Evolutionary conservation across 345 rosid genomes (phyloP), one percentile per base, ranked within the genome.

Genomic region (Pseudoturritis turrita): DNA sequence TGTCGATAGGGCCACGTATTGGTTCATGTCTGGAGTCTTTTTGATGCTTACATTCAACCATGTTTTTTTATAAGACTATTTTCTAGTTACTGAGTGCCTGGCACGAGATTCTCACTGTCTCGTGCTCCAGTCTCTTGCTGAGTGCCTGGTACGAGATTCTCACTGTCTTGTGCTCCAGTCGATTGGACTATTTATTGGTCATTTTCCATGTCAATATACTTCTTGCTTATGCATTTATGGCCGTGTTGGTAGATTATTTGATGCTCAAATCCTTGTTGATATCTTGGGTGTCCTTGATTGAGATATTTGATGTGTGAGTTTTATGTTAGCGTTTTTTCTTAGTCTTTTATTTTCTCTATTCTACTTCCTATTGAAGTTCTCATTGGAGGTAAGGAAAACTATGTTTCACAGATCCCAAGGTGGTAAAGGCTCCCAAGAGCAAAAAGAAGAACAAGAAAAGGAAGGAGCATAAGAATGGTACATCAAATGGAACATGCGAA

Each of bases 381-480:
- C 60, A 63, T 54, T 40, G 56, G 50, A 28, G 64, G 37, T 69
- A 49, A 28, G 49, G 55, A 39, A 29, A 39, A 52, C 25, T 74
- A 25, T 58, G 53, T 66, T 82, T 63, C 41, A 63, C 88, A 93
- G 98, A 88, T 87, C 78, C 85, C 71, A 87, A 86, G 75, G 87
- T 79, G 50, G 78, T 65, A 46, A 82, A 80, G 86, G 65, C 82
- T 70, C 83, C 82, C 39, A 90, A 89, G 77, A 83, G 61, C 70
- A 90, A 87, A 80, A 90, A 85, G 86, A 90, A 90, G 81, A 85
- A 84, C 72, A 78, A 82, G 68, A 84, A 89, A 81, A 86, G 85
- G 77, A 71, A 77, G 69, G 89, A 86, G 29, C 67, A 68, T 44
- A 93, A 81, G 73, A 82, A 81, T 21, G 73, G 68, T 59, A 37